Base-by-base conservation (phyloP, 2,329 filamentous ascomycete species). In the Albifimbria verrucaria region DNA sequence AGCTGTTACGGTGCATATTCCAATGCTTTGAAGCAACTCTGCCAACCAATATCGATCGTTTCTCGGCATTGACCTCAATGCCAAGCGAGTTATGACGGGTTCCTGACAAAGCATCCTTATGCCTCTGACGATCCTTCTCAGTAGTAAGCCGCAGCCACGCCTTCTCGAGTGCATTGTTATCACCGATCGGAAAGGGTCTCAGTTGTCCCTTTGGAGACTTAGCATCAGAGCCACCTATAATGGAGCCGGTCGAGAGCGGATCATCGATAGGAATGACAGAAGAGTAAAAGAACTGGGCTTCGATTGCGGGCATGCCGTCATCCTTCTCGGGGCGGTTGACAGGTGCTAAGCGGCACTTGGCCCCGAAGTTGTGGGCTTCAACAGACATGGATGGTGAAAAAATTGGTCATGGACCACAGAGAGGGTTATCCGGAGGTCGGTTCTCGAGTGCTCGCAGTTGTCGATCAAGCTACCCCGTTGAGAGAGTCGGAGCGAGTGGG, bases 201-300 rank as follows among this genome's bases (percentile, higher is more conserved):
- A 91, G 82, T 46, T 85, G 81, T 32, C 81, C 78, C 61, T 81
- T 86, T 28, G 77, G 70, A 52, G 78, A 69, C 52, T 75, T 80
- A 15, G 78, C 66, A 49, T 86, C 72, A 67, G 77, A 57, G 68
- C 79, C 62, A 22, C 69, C 69, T 65, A 81, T 67, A 68, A 83
- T 65, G 72, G 79, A 69, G 11, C 77, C 72, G 2, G 87, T 82
- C 10, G 88, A 90, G n/a, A 96, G 79, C 22, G 90, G 90, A 64
- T 96, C 92, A 64, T 96, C 92, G 65, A 96, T 92, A 25, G 91
- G 87, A 48, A 93, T 81, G 12, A 85, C 77, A 11, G 91, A 94
- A 15, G 85, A 82, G 70, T 96, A 96, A 72, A 96, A 96, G 74
- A 91, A 96, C 57, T 91, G 89, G 21, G 87, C 80, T 26, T 79